These are phyloP conservation scores for Suillus lakei DNA, from an alignment of 768 basidiomycete species.

Conservation along the genomic window DNA sequence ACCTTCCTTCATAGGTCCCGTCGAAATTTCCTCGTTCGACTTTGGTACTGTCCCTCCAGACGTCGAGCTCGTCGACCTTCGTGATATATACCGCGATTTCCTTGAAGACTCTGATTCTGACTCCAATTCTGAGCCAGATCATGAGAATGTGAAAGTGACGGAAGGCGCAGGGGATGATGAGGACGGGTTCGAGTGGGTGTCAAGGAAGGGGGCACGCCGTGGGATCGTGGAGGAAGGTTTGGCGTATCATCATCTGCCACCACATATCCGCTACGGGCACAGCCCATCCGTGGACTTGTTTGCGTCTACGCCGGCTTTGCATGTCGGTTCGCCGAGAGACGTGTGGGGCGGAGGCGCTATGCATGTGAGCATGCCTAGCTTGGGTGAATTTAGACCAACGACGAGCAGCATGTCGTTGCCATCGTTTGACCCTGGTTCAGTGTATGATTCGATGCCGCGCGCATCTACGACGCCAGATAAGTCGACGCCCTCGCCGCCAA, in stretches of 20 bases:
- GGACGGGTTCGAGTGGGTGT: constrained; percentile 86
- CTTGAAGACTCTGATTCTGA: constrained; percentile 76
- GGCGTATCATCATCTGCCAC: constrained; percentile 72
- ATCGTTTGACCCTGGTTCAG: constrained; percentile 26
- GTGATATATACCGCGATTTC: constrained; percentile 95
- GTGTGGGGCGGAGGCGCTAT: constrained; percentile 43
- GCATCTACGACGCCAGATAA: constrained; percentile 20
- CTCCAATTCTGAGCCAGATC: constrained; percentile 30
- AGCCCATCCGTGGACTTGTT: constrained; percentile 63
- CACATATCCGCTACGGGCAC: constrained; percentile 71
- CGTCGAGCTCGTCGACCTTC: constrained; percentile 87
- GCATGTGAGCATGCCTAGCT: constrained; percentile 41
- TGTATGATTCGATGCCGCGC: constrained; percentile 16
- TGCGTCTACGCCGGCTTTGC: constrained; percentile 54
- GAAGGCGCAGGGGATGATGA: constrained; percentile 65
- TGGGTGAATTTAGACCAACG: constrained; percentile 41
- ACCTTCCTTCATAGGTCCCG: constrained; percentile 96
- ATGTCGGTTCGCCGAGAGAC: constrained; percentile 43
- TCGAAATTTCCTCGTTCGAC: constrained; percentile 83
- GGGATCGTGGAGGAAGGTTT: constrained; percentile 56
- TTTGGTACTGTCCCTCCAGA: constrained; percentile 87
- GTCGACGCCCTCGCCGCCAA: constrained; percentile 18
- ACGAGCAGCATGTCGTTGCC: constrained; percentile 11
- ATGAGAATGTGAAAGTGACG: constrained; percentile 50
- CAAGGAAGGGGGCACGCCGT: constrained; percentile 60